Base-by-base conservation (phyloP, 805 yeast species). In the Nakazawaea holstii region DNA sequence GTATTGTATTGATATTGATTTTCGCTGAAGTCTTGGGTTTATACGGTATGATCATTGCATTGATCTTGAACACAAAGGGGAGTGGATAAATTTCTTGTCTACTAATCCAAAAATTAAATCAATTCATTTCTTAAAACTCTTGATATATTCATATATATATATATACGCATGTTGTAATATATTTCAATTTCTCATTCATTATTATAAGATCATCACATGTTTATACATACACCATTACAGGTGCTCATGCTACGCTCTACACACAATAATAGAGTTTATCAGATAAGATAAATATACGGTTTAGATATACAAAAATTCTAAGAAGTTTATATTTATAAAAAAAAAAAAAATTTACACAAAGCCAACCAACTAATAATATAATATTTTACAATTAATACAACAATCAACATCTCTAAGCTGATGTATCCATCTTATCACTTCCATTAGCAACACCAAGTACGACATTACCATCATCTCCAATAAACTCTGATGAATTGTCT, bases 1-100 rank as follows among this genome's bases (percentile, higher is more conserved):
- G 98, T 68, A 92, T 92, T 94, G 88, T 92, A 74, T 82, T 92
- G 75, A 92, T 92, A 68, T 86, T 92, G 72, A 92, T 92, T 88
- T 92, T 92, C 73, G 97, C 97, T 55, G 99, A 92, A 81, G 98
- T 91, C 58, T 82, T 91, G 74, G 98, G 99, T 76, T 84, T 94
- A 59, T 87, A 91, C 64, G 98, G 98, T 46, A 88, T 91, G 94
- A 91, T 91, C 65, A 85, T 91, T 56, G 97, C 97, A 28, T 79
- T 91, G 67, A 88, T 91, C 51, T 77, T 91, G 64, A 91, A 91
- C 68, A 90, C 97, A 40, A 86, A 87, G 70, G 94, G 94, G 56
- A 78, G 87, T 53, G 84, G 82, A 62, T 76, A 60, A 58, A 15
- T 29, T 17, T 6, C 29, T 10, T 30, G 32, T 9, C 32, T 6